These are phyloP conservation scores for Quercus gilva DNA, from an alignment of 306 rosid species.

Conservation along the genomic window DNA sequence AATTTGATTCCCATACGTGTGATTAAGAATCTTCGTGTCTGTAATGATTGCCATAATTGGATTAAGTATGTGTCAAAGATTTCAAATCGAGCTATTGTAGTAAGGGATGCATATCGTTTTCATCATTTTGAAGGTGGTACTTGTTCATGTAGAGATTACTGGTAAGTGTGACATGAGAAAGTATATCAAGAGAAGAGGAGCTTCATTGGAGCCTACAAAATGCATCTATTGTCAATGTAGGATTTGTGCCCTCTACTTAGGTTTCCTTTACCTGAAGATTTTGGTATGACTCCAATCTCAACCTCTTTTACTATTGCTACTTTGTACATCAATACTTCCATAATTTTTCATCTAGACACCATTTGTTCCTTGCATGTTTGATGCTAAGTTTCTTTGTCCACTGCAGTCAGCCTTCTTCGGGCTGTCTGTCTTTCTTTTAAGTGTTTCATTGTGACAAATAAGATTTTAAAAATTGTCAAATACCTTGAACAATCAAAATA, in stretches of 20 bases:
- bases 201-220: conserved; percentile 6
- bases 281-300: neutral
- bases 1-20: conserved; percentile 53
- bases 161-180: conserved; percentile 38
- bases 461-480: too few species aligned
- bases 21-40: conserved; percentile 81
- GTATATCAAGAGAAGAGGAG: conserved; percentile 16
- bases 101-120: conserved; percentile 78
- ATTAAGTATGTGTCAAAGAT: conserved; percentile 66
- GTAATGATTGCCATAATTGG: conserved; percentile 89
- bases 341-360: neutral
- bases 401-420: neutral
- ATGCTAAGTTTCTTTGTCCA: neutral
- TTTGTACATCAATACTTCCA: neutral
- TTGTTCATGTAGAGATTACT: conserved; percentile 81
- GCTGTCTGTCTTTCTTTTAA: too few species aligned
- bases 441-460: too few species aligned
- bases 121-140: conserved; percentile 75
- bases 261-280: neutral
- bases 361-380: neutral
- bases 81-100: conserved; percentile 54
- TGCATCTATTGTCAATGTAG: neutral
- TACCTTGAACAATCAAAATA: too few species aligned
- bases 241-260: neutral
- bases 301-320: neutral